A percentile compares a stretch with the other conserved stretches of the same genome.
These are phyloP conservation scores for Sarcodon aspratus DNA, from an alignment of 768 basidiomycete genomes.

Conservation along the genomic window DNA sequence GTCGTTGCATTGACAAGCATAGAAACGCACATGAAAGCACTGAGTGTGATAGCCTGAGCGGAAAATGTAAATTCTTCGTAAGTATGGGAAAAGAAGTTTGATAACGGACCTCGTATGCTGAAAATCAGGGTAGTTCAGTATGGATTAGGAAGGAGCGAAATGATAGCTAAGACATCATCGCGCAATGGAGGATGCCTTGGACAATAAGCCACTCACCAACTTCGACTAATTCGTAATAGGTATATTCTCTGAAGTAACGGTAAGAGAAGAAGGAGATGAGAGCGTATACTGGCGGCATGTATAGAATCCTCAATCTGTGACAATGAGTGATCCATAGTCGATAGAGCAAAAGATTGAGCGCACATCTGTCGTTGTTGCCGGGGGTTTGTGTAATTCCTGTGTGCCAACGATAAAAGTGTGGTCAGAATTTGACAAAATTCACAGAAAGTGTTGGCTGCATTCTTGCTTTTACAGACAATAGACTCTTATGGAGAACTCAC, in stretches of 20 bases:
- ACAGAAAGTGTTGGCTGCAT: background rate
- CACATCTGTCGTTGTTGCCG: constrained; percentile 76
- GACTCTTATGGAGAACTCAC: constrained; percentile 23
- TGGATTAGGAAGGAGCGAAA: constrained; percentile 24
- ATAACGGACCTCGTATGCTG: constrained; percentile 56
- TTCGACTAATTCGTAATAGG: constrained; percentile 44
- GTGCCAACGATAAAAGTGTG: background rate
- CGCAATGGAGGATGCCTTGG: too few relatives aligned
- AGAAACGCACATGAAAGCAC: constrained; percentile 69
- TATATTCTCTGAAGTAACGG: constrained; percentile 72
- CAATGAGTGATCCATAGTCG: background rate
- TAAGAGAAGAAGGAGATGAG: constrained; percentile 82
- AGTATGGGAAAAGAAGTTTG: constrained; percentile 1
- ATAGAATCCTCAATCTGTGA: constrained; percentile 61
- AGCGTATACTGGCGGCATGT: constrained; percentile 77
- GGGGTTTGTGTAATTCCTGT: constrained; percentile 61
- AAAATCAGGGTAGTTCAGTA: constrained; percentile 1
- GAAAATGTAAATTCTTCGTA: background rate
- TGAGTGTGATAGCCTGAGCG: constrained; percentile 61
- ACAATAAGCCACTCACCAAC: constrained; percentile 23
- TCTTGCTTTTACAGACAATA: background rate
- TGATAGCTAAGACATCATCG: background rate
- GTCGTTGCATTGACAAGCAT: background rate
- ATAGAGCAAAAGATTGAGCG: constrained; percentile 3
- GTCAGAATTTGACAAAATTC: background rate